phyloP scores from a whole-genome alignment of 2,329 filamentous ascomycete species.

The Shiraia sp. region DNA sequence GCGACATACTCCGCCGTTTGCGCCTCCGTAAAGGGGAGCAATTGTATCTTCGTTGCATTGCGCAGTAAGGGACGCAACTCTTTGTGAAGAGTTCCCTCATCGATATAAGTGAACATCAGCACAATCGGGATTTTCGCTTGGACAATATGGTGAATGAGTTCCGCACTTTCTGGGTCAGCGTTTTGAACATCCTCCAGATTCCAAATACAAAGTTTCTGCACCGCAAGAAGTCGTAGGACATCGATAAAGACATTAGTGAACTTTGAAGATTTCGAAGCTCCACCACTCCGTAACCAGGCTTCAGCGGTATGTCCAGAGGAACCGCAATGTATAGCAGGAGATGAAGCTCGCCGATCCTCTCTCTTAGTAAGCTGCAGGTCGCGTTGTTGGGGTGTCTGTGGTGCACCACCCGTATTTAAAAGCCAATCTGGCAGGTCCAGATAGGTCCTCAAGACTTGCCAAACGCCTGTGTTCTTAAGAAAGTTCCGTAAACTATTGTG shows the following conservation, averaged over 20 bases:
- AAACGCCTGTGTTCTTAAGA: slow-evolving; percentile 57
- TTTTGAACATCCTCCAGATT: slow-evolving; percentile 89
- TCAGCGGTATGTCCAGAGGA: slow-evolving; percentile 43
- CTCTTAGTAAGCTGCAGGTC: slow-evolving; percentile 21
- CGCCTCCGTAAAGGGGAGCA: slow-evolving; percentile 74
- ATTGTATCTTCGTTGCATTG: slow-evolving; percentile 65
- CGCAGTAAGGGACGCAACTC: slow-evolving; percentile 44
- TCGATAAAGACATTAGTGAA: slow-evolving; percentile 89
- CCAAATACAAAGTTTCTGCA: slow-evolving; percentile 85
- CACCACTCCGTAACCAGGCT: slow-evolving; percentile 52
- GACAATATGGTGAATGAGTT: slow-evolving; percentile 81
- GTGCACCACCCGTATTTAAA: slow-evolving; percentile 32
- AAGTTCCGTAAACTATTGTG: slow-evolving; percentile 61
- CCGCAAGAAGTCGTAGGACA: slow-evolving; percentile 77
- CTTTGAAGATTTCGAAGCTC: slow-evolving; percentile 62
- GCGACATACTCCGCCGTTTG: slow-evolving; percentile 84
- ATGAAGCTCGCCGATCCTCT: slow-evolving; percentile 31
- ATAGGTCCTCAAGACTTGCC: slow-evolving; percentile 60
- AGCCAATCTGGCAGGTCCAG: slow-evolving; percentile 71
- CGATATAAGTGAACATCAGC: slow-evolving; percentile 60
- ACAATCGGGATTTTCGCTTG: slow-evolving; percentile 78
- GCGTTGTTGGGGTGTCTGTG: slow-evolving; percentile 29
- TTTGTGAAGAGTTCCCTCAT: slow-evolving; percentile 45
- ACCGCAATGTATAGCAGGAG: slow-evolving; percentile 44
- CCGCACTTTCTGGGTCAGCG: slow-evolving; percentile 83